A percentile compares a stretch with the other conserved stretches of the same genome.
These are phyloP conservation scores for Pythium sp. DNA, from an alignment of 352 stramenopile genomes.

Conservation along the genomic window DNA sequence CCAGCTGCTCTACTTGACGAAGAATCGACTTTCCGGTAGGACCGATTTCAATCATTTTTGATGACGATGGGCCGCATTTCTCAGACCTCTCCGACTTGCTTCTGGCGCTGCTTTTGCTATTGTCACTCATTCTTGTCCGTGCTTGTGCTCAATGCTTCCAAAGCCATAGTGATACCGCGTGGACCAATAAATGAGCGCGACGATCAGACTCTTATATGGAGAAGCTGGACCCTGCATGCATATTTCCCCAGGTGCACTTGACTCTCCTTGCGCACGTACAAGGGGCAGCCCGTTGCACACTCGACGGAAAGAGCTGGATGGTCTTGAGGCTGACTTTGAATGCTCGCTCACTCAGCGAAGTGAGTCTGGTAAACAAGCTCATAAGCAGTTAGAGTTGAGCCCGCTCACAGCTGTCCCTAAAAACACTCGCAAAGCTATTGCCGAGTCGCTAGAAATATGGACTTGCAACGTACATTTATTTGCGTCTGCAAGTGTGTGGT, in stretches of 20 bases:
- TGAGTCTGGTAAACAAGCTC: not conserved
- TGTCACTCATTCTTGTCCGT: not conserved
- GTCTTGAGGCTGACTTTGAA: not conserved
- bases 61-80: not conserved
- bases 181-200: not conserved
- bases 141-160: not conserved
- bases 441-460: constrained; percentile 1
- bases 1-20: constrained; percentile 15
- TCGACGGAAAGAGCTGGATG: not conserved
- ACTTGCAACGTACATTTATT: not conserved
- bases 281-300: not conserved
- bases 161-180: not conserved
- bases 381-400: not conserved
- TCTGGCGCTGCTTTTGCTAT: not conserved
- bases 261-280: not conserved
- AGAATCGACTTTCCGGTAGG: constrained; percentile 7
- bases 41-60: constrained; percentile 5
- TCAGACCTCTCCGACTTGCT: constrained; percentile 1
- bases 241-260: not conserved
- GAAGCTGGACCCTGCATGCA: not conserved
- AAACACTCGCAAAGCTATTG: not conserved
- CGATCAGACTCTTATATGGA: not conserved
- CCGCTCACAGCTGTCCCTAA: not conserved
- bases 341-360: not conserved
- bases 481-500: not conserved